A percentile compares a stretch with the other conserved stretches of the same genome.
Evolutionary conservation across 116 monocot species (phyloP).

Genomic region (Cymodocea nodosa): DNA sequence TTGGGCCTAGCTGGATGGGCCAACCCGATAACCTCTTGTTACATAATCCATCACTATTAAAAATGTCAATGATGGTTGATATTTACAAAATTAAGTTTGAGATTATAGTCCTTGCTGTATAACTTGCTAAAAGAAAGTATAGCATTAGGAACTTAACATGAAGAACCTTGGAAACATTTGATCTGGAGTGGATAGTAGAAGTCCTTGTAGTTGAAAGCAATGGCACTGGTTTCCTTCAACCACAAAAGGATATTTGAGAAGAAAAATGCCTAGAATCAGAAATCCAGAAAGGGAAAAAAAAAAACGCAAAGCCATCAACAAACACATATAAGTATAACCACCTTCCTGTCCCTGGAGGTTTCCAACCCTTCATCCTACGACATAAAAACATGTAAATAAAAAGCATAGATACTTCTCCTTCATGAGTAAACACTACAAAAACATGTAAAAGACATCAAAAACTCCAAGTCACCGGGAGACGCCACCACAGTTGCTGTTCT

Average conservation of each 20-base stretch:
- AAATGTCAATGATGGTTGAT: no score
- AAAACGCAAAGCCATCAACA: neutral
- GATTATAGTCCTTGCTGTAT: no score
- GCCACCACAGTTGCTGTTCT: neutral
- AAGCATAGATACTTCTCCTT: neutral
- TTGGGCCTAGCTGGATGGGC: no score
- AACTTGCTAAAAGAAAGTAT: neutral
- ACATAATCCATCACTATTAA: no score
- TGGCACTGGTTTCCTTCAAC: constrained; percentile 4
- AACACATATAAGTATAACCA: neutral
- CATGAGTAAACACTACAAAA: no score
- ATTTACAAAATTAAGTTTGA: no score
- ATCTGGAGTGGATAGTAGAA: neutral
- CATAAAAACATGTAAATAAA: neutral
- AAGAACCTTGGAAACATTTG: constrained; percentile 6
- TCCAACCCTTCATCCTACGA: neutral
- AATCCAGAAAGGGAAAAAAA: neutral
- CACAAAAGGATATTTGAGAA: neutral
- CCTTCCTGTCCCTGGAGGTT: neutral
- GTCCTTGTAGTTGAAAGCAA: neutral
- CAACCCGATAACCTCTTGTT: no score
- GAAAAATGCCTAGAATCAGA: neutral
- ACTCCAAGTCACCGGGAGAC: neutral
- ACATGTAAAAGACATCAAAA: no score
- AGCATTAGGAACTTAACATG: neutral